phyloP scores from a whole-genome alignment of 1,284 basidiomycete species.

The Boletus sp. region DNA sequence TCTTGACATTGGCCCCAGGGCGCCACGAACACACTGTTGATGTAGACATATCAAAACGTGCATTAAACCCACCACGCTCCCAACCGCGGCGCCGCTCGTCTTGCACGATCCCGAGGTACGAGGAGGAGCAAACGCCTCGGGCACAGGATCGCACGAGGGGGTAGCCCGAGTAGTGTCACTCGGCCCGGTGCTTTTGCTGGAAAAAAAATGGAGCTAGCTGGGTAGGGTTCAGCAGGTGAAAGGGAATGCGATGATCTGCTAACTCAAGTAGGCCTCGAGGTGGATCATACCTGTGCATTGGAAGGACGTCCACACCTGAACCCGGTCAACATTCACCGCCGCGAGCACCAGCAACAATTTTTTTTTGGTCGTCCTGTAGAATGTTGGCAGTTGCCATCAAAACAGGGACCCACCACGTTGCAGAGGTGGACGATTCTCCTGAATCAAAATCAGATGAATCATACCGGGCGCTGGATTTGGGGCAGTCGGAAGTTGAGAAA shows the following conservation, averaged over 20 bases:
- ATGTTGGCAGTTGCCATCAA: background rate
- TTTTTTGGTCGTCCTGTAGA: background rate
- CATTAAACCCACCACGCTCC: background rate
- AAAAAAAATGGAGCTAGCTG: background rate
- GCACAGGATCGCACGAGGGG: too few relatives aligned
- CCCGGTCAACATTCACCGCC: background rate
- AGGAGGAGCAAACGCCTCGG: too few relatives aligned
- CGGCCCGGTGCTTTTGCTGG: background rate
- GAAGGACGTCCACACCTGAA: background rate
- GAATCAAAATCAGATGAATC: background rate
- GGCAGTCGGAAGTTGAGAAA: background rate
- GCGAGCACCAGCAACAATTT: background rate
- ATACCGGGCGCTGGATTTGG: background rate
- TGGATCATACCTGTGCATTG: background rate
- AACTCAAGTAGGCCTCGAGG: background rate
- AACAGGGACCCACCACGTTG: background rate
- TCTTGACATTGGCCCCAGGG: background rate
- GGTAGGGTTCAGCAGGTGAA: background rate
- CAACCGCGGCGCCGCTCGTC: background rate
- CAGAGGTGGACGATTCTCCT: background rate
- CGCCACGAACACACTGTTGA: background rate
- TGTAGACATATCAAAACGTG: slow-evolving; percentile 3
- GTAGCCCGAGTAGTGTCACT: background rate
- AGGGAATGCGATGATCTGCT: background rate
- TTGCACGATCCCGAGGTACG: too few relatives aligned